These are phyloP conservation scores for Cyclostephanos tholiformis DNA, from an alignment of 108 stramenopile genomes.

Conservation along the genomic window DNA sequence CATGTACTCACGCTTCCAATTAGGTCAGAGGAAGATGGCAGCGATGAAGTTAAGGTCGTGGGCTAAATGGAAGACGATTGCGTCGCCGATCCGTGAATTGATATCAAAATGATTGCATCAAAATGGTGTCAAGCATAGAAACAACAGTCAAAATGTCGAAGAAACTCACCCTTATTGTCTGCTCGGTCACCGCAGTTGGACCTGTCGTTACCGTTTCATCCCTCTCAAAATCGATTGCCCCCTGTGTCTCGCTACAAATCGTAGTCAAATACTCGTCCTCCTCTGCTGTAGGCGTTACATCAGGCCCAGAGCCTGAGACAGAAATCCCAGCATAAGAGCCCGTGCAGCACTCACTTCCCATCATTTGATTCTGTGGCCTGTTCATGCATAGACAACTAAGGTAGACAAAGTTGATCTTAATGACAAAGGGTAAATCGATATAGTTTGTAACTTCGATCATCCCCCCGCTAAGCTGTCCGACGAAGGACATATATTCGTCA, in stretches of 20 bases:
- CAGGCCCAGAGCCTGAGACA: conserved; percentile 22
- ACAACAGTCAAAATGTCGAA: neutral
- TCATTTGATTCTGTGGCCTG: neutral
- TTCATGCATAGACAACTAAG: conserved; percentile 34
- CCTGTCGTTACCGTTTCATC: conserved; percentile 8
- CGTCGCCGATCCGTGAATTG: neutral
- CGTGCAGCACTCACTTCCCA: conserved; percentile 21
- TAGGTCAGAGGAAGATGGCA: neutral
- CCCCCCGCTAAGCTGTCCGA: conserved; percentile 9
- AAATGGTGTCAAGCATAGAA: too few species aligned
- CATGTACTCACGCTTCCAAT: neutral
- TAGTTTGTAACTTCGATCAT: conserved; percentile 7
- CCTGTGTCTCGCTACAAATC: conserved; percentile 42
- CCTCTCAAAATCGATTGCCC: conserved; percentile 36
- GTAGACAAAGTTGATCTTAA: conserved; percentile 50
- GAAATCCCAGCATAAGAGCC: conserved; percentile 21
- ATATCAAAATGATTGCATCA: too few species aligned
- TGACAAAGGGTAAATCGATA: conserved; percentile 34
- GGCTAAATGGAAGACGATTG: conserved; percentile 1
- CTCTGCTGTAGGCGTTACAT: conserved; percentile 18
- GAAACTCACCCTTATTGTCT: neutral
- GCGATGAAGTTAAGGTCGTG: neutral
- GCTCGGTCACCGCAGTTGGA: neutral
- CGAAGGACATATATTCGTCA: conserved; percentile 36
- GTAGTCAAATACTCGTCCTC: conserved; percentile 25